These are phyloP conservation scores for Colletotrichum sidae DNA, from an alignment of 2,329 filamentous ascomycete species.

Conservation along the genomic window DNA sequence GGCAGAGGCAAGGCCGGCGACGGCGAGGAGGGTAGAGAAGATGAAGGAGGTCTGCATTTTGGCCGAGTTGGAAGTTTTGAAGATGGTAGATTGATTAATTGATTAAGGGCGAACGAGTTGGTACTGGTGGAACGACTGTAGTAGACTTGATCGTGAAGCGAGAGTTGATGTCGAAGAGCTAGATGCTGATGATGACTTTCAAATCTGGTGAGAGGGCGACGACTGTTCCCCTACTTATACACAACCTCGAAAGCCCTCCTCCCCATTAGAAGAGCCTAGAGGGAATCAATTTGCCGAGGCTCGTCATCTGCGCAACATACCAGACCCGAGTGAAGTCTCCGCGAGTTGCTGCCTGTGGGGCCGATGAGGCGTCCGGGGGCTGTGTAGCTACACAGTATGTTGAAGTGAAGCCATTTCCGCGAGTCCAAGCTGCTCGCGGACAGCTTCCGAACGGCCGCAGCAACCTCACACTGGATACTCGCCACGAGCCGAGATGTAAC, in stretches of 20 bases:
- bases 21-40: conserved; percentile 24
- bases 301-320: neutral
- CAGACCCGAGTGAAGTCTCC: neutral
- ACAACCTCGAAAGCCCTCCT: neutral
- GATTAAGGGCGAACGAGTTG: neutral
- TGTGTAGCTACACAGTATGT: neutral
- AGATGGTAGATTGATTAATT: neutral
- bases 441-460: neutral
- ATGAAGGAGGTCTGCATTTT: conserved; percentile 30
- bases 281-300: neutral
- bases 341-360: conserved; percentile 13
- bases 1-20: conserved; percentile 17
- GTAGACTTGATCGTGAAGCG: neutral
- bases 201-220: neutral
- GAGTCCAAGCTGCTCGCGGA: neutral
- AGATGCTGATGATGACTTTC: conserved; percentile 8
- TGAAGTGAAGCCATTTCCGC: conserved; percentile 4
- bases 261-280: neutral
- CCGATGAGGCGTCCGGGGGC: conserved; percentile 6
- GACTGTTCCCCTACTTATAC: conserved; percentile 23
- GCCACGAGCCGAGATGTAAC: neutral
- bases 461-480: neutral
- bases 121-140: conserved; percentile 14
- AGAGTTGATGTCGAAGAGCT: conserved; percentile 25
- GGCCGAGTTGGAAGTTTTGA: neutral